A percentile compares a stretch with the other conserved stretches of the same genome.
phyloP scores from a whole-genome alignment of 2,329 filamentous ascomycete species.

The Achaetomium macrosporum region DNA sequence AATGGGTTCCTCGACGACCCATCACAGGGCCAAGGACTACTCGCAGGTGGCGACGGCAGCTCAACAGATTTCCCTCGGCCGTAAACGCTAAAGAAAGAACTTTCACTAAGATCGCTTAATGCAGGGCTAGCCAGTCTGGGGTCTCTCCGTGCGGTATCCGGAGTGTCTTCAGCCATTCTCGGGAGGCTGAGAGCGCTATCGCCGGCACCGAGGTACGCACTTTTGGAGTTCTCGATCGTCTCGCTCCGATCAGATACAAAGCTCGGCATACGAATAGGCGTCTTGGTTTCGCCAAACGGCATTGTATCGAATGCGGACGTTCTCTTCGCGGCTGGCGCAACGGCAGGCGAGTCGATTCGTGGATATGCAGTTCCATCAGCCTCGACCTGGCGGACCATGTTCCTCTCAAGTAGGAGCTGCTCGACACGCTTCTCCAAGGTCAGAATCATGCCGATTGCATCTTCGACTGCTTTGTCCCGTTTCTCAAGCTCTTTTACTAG shows the following conservation, averaged over 20 bases:
- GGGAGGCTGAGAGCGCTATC: conserved; percentile 47
- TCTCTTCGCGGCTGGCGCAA: conserved; percentile 22
- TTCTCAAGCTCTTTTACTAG: conserved; percentile 58
- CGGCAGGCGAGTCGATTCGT: conserved; percentile 27
- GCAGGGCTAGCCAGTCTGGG: conserved; percentile 51
- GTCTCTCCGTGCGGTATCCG: conserved; percentile 31
- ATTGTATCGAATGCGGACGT: conserved; percentile 17
- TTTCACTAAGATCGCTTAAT: conserved; percentile 60
- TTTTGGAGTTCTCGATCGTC: conserved; percentile 55
- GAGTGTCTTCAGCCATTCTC: conserved; percentile 39
- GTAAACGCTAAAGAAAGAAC: conserved; percentile 61
- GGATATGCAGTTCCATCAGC: conserved; percentile 34
- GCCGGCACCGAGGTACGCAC: conserved; percentile 48
- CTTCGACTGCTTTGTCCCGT: conserved; percentile 63
- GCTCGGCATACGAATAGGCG: conserved; percentile 55
- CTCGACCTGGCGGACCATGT: conserved; percentile 48
- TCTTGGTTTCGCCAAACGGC: conserved; percentile 30
- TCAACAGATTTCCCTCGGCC: conserved; percentile 38
- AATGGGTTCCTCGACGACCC: conserved; percentile 15
- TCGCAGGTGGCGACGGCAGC: conserved; percentile 24
- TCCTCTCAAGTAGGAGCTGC: conserved; percentile 46
- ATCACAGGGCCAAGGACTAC: conserved; percentile 20
- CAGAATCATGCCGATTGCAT: conserved; percentile 65
- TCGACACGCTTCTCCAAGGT: conserved; percentile 56
- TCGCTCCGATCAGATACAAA: conserved; percentile 57